These are phyloP conservation scores for Mortierella hygrophila DNA, from an alignment of 192 early-diverging fungal species.

Conservation along the genomic window DNA sequence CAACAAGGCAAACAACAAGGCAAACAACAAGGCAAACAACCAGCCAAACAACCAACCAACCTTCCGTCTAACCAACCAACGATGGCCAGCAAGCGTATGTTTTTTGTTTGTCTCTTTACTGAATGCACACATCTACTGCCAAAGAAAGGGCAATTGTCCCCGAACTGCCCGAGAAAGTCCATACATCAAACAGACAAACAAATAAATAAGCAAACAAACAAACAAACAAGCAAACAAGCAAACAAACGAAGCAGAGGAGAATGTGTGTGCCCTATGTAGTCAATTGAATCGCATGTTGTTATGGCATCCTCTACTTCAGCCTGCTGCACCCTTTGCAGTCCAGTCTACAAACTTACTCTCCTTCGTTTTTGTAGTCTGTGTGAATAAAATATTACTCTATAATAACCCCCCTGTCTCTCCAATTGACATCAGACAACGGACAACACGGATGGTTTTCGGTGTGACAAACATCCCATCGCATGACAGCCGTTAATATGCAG, in stretches of 20 bases:
- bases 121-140: background rate
- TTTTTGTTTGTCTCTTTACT: conserved; percentile 5
- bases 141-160: background rate
- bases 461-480: conserved; percentile 4
- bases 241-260: background rate
- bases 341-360: background rate
- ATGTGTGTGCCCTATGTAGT: background rate
- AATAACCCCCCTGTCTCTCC: background rate
- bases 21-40: background rate
- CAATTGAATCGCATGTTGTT: too few species aligned
- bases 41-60: background rate
- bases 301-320: background rate
- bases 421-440: background rate
- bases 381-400: background rate
- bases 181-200: background rate
- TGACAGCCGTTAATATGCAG: conserved; percentile 1
- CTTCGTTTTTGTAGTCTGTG: background rate
- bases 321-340: background rate
- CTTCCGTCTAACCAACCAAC: background rate
- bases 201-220: background rate
- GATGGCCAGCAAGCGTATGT: background rate
- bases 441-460: background rate
- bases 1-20: background rate
- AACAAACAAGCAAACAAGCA: background rate
- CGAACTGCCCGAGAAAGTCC: background rate